These are phyloP conservation scores for Oleoguttula mirabilis DNA, from an alignment of 495 filamentous ascomycete species.

Conservation along the genomic window DNA sequence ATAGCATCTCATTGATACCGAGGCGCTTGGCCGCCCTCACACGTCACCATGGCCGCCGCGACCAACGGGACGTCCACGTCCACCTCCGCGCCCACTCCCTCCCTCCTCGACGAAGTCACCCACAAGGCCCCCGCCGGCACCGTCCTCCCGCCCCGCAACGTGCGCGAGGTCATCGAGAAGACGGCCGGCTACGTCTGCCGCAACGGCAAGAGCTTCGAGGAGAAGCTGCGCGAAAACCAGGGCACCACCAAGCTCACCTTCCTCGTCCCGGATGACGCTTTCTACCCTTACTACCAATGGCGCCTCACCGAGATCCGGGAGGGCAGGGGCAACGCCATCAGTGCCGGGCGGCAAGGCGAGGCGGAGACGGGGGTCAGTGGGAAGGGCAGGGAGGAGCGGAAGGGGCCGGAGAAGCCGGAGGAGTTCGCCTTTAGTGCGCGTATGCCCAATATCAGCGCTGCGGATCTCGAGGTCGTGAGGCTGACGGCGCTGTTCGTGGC, in stretches of 20 bases:
- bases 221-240: conserved; percentile 78
- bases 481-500: conserved; percentile 85
- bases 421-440: conserved; percentile 89
- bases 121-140: conserved; percentile 65
- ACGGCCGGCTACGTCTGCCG: conserved; percentile 89
- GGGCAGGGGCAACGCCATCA: conserved; percentile 67
- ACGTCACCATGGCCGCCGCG: conserved; percentile 27
- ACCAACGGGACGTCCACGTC: too few species aligned
- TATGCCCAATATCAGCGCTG: conserved; percentile 93
- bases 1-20: too few species aligned
- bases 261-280: conserved; percentile 66
- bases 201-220: conserved; percentile 69
- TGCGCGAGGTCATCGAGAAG: conserved; percentile 78
- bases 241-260: conserved; percentile 88
- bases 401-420: conserved; percentile 77
- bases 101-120: conserved; percentile 40
- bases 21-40: too few species aligned
- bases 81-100: conserved; percentile 19
- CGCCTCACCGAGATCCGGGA: conserved; percentile 71
- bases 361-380: conserved; percentile 38
- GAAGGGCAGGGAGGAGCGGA: conserved; percentile 43
- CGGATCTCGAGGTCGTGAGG: conserved; percentile 86
- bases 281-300: conserved; percentile 83
- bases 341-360: conserved; percentile 65
- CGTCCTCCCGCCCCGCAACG: conserved; percentile 73